These are phyloP conservation scores for Ophiostoma quercus DNA, from an alignment of 2,329 filamentous ascomycete genomes.

Conservation along the genomic window DNA sequence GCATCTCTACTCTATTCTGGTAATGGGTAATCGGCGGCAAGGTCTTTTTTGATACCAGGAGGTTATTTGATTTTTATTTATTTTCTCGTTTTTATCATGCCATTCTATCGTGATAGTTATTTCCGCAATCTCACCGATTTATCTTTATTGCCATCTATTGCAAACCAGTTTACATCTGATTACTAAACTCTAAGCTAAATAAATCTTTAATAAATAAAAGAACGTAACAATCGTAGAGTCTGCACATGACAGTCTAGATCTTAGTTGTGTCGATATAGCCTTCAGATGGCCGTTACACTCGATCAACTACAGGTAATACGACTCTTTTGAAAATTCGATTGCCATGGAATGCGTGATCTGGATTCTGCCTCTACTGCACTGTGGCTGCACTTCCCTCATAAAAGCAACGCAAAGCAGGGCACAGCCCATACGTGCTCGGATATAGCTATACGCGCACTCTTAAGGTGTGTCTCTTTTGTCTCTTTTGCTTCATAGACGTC, in stretches of 20 bases:
- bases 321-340: neutral
- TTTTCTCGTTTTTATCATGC: neutral
- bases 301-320: neutral
- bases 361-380: neutral
- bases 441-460: neutral
- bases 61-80: neutral
- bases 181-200: neutral
- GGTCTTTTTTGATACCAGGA: conserved; percentile 10
- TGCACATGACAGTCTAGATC: neutral
- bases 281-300: neutral
- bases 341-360: neutral
- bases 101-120: too few species aligned
- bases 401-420: neutral
- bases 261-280: neutral
- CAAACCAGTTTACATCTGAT: neutral
- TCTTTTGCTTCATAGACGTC: neutral
- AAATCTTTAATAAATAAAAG: too few species aligned
- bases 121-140: too few species aligned
- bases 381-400: neutral
- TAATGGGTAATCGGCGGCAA: neutral
- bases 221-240: neutral
- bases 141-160: neutral
- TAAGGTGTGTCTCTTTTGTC: neutral
- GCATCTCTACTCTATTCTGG: neutral
- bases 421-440: neutral